Conservation (phyloP, 495 filamentous ascomycete genomes). For the Neurospora sp. region DNA sequence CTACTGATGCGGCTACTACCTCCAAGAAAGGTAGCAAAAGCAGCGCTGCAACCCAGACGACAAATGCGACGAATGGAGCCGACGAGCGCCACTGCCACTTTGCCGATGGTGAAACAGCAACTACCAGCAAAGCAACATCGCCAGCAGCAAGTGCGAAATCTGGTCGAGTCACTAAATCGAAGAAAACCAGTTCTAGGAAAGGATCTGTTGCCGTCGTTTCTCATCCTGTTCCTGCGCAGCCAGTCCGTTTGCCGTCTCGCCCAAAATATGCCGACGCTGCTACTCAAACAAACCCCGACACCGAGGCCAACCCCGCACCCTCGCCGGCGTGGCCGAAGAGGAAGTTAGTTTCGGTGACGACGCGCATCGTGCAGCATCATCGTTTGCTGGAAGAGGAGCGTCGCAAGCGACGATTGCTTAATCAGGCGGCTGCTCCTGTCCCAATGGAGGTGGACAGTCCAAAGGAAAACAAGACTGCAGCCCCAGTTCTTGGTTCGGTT, state of each 20-base stretch:
- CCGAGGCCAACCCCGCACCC: neutral
- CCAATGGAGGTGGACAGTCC: slow-evolving; percentile 28
- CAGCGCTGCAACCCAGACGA: slow-evolving; percentile 22
- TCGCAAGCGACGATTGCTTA: slow-evolving; percentile 12
- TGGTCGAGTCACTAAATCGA: slow-evolving; percentile 22
- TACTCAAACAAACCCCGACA: slow-evolving; percentile 40
- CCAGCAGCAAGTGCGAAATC: slow-evolving; percentile 32
- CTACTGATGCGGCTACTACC: slow-evolving; percentile 26
- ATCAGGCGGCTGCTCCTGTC: slow-evolving; percentile 7
- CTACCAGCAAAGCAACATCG: slow-evolving; percentile 36
- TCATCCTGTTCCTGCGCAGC: slow-evolving; percentile 26
- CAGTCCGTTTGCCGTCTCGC: slow-evolving; percentile 19
- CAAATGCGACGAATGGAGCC: slow-evolving; percentile 21
- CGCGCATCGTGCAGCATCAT: slow-evolving; percentile 36
- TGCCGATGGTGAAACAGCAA: slow-evolving; percentile 38
- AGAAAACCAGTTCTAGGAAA: slow-evolving; percentile 9
- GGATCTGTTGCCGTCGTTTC: slow-evolving; percentile 14
- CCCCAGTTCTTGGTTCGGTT: slow-evolving; percentile 9
- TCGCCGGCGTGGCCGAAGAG: slow-evolving; percentile 24
- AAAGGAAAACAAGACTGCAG: slow-evolving; percentile 6
- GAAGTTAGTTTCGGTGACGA: slow-evolving; percentile 34
- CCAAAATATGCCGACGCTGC: slow-evolving; percentile 33
- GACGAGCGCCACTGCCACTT: slow-evolving; percentile 35
- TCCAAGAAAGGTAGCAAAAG: slow-evolving; percentile 30
- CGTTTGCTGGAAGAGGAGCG: slow-evolving; percentile 25